These are phyloP conservation scores for Phytophthora fragariae DNA, from an alignment of 352 stramenopile genomes.

Conservation along the genomic window DNA sequence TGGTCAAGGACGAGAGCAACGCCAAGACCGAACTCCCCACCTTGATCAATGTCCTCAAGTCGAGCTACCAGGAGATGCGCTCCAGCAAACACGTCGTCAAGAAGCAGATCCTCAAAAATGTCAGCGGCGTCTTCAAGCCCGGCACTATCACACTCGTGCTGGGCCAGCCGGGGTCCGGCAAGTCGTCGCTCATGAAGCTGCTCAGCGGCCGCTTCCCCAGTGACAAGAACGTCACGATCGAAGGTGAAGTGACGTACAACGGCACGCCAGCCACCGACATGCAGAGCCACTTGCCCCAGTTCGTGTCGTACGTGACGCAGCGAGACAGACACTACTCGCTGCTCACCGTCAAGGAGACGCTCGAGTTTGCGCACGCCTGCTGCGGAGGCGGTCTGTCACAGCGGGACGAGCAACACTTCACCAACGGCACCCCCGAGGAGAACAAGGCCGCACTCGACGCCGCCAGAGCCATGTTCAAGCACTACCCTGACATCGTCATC, in stretches of 20 bases:
- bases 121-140: no score
- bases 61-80: background rate
- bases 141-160: no score
- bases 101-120: slow-evolving; percentile 19
- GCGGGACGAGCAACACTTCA: slow-evolving; percentile 8
- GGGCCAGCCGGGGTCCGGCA: no score
- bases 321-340: background rate
- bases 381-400: slow-evolving; percentile 24
- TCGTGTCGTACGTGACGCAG: background rate
- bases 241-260: slow-evolving; percentile 39
- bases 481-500: slow-evolving; percentile 49
- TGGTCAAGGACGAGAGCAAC: slow-evolving; percentile 13
- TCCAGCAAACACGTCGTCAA: slow-evolving; percentile 25
- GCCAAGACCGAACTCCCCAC: slow-evolving; percentile 38
- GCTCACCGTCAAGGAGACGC: background rate
- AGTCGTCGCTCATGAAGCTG: no score
- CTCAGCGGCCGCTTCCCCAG: slow-evolving; percentile 19
- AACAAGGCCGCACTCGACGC: slow-evolving; percentile 25
- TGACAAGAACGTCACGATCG: slow-evolving; percentile 27
- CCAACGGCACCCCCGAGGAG: slow-evolving; percentile 28
- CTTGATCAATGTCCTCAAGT: slow-evolving; percentile 26
- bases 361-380: slow-evolving; percentile 15
- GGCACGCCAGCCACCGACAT: no score
- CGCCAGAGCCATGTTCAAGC: slow-evolving; percentile 8
- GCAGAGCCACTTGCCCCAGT: slow-evolving; percentile 46